Base-by-base conservation (phyloP, 306 rosid species). In the Pyrus communis region DNA sequence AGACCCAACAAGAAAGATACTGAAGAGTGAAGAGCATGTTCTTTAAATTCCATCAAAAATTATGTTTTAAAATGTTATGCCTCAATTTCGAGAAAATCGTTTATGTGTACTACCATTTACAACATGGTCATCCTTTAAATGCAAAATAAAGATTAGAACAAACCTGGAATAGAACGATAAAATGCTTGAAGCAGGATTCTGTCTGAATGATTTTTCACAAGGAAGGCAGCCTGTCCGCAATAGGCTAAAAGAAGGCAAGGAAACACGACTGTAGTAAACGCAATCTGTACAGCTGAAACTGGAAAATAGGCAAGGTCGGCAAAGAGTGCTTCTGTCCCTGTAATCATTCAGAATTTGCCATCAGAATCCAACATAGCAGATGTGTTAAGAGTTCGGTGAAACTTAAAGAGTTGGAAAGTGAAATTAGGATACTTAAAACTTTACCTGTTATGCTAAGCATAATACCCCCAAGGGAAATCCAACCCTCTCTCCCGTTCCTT, bases 261-360 rank as follows among this genome's bases (percentile, higher is more conserved):
- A 84, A 96, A 96, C 85, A 96, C 99, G 61, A 96, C 79, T 72
- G 86, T 83, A 66, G 96, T 91, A 81, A 96, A 96, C 65, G 99
- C 99, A 78, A 96, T 81, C 85, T 96, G 99, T 78, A 96, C 88
- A 58, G 98, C 95, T 54, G 93, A 83, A 85, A 96, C 97, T n/a
- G 98, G 99, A 83, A 92, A 96, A 89, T 96, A 90, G 75, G 96
- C 84, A 60, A 96, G 89, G 82, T 96, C 99, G 0, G 99, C 99
- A 66, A 96, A 96, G 69, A 96, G 93, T 59, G 99, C 99, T 85
- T 96, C 99, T 3, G 99, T 96, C 82, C 99, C 99, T 96, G 93
- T 72, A 79, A 78, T 75, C 75, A 78, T 74, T 75, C 73, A 83
- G 35, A 51, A 70, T 40, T 78, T 69, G 45, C 78, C 49, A 75